Evolutionary conservation across 208 protist genomes (phyloP), one percentile per base, ranked within the genome.

Genomic region (Leishmania guyanensis): DNA sequence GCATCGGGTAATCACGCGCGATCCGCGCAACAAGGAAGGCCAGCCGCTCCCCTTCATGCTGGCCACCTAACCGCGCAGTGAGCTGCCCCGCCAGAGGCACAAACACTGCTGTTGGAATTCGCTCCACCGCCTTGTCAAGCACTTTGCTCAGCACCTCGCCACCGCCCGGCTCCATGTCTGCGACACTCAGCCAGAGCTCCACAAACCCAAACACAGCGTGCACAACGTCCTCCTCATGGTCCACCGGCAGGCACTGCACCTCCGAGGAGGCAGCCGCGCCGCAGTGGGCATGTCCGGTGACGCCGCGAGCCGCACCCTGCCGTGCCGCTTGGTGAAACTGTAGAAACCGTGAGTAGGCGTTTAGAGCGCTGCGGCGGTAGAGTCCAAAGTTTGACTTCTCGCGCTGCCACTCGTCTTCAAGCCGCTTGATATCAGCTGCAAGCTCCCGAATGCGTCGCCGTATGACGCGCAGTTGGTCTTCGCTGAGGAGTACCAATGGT

Each of bases 141-240:
- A 97, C 87, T 6, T 84, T 84, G 6, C 73, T 73, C 33, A 87
- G 85, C 33, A 89, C 75, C 48, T 86, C 79, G 4, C 22, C 26
- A 1, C 48, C 20, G 50, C 65, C 76, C 53, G n/a, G n/a, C 26
- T 88, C 81, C n/a, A 79, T 58, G 9, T 84, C 77, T 14, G 75
- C 60, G 3, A 60, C 76, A 12, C 81, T 81, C 26, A 91, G 75
- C 94, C 94, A 97, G 3, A 97, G 80, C 75, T 90, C 91, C 5
- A 96, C 91, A 76, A 97, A 92, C 14, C 89, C 88, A 69, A 94
- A 97, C 16, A 93, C 86, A n/a, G 94, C 92, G n/a, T 91, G 84
- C n/a, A 94, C 29, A 22, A 87, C 84, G 66, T 88, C 78, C 29
- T 94, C 89, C 16, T 79, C 82, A 3, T 10, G 64, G 43, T 78